These are phyloP conservation scores for Auriscalpium orientale DNA, from an alignment of 768 basidiomycete genomes.

Conservation along the genomic window DNA sequence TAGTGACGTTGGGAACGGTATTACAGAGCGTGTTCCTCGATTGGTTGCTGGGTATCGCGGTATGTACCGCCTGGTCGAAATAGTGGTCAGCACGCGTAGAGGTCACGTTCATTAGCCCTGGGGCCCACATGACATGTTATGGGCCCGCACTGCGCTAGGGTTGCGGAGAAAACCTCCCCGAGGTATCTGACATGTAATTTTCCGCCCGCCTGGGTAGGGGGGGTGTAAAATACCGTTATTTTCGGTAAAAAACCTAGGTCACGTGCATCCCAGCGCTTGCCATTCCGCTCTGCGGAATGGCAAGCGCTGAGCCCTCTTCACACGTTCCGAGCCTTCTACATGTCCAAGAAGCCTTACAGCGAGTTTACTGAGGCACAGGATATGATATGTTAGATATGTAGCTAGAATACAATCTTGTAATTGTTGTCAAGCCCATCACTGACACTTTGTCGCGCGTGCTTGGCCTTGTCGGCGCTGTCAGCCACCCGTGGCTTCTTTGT, in stretches of 20 bases:
- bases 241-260: neutral
- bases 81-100: no score
- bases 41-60: no score
- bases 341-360: neutral
- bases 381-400: neutral
- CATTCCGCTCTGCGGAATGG: neutral
- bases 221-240: neutral
- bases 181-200: neutral
- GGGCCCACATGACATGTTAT: no score
- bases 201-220: constrained; percentile 12
- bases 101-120: no score
- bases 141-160: neutral
- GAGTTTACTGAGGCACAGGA: neutral
- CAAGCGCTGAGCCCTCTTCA: neutral
- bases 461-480: neutral
- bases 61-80: no score
- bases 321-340: neutral
- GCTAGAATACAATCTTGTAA: neutral
- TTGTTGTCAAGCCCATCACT: neutral
- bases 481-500: neutral
- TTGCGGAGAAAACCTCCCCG: neutral
- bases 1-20: no score
- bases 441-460: neutral
- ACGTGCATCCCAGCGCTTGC: neutral
- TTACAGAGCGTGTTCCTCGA: no score